Conservation (phyloP, 2,329 filamentous ascomycete genomes). For the Pyricularia sp. region DNA sequence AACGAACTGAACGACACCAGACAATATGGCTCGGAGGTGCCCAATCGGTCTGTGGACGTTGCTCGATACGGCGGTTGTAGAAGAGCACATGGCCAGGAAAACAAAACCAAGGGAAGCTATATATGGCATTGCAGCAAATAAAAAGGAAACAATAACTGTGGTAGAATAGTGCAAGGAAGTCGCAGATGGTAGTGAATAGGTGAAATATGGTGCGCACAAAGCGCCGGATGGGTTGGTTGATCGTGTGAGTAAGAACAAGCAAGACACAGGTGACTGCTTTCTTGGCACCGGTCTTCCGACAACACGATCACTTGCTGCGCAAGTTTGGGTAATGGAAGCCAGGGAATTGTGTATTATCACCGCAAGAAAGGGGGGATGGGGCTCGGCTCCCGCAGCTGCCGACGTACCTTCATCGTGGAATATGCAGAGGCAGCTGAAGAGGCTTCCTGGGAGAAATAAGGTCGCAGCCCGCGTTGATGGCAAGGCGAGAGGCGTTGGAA, state of each 20-base stretch:
- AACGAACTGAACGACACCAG: background rate
- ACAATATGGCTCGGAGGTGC: background rate
- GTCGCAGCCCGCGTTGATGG: background rate
- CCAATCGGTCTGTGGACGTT: background rate
- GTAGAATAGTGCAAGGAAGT: background rate
- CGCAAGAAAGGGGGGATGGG: background rate
- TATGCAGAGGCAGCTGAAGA: background rate
- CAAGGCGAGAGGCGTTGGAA: background rate
- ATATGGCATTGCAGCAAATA: background rate
- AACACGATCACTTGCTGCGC: background rate
- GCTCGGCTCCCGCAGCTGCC: background rate
- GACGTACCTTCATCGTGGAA: background rate
- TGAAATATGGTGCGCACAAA: background rate
- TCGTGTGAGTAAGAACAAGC: background rate
- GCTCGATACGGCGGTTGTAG: background rate
- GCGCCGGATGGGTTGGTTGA: background rate
- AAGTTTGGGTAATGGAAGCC: background rate
- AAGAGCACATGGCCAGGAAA: constrained; percentile 6
- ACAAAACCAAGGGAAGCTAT: background rate
- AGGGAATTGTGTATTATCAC: background rate
- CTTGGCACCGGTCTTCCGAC: background rate
- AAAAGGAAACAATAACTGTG: background rate
- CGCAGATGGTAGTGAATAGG: background rate
- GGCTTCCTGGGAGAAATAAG: background rate
- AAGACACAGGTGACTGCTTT: background rate